Percentiles rank a stretch among this genome's conserved stretches.
phyloP scores from a whole-genome alignment of 805 yeast species.

The Candida takata region DNA sequence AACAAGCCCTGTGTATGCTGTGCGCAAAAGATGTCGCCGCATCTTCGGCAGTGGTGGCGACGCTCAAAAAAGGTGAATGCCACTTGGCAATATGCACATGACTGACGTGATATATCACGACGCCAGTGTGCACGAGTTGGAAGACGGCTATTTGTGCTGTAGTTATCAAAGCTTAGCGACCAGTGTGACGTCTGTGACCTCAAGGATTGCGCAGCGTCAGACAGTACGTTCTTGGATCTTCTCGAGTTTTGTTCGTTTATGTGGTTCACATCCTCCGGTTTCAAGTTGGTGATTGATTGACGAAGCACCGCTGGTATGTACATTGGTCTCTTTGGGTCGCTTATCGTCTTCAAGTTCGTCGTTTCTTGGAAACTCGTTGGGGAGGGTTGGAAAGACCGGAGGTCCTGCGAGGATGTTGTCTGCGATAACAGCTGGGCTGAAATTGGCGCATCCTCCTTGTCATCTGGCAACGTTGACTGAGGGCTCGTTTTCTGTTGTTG shows the following conservation, averaged over 20 bases:
- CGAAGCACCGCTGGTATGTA: conserved; percentile 87
- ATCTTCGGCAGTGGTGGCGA: conserved; percentile 77
- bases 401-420: conserved; percentile 8
- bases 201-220: conserved; percentile 22
- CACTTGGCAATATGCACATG: conserved; percentile 64
- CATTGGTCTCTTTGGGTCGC: conserved; percentile 77
- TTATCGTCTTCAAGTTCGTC: conserved; percentile 46
- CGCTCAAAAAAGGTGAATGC: conserved; percentile 72
- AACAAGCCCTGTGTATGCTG: conserved; percentile 54
- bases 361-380: conserved; percentile 7
- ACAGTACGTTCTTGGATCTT: conserved; percentile 15
- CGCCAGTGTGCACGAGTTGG: conserved; percentile 61
- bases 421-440: conserved; percentile 3
- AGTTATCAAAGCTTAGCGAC: conserved; percentile 21
- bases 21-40: conserved; percentile 76
- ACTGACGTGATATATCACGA: conserved; percentile 55
- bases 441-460: not conserved
- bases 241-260: conserved; percentile 25
- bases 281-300: conserved; percentile 36
- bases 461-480: not conserved
- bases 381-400: conserved; percentile 2
- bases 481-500: not conserved
- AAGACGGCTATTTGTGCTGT: conserved; percentile 15
- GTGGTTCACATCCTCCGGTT: conserved; percentile 30
- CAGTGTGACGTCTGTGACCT: conserved; percentile 23